Base-by-base conservation (phyloP, 1,284 basidiomycete genomes). In the Ustilago tritici region DNA sequence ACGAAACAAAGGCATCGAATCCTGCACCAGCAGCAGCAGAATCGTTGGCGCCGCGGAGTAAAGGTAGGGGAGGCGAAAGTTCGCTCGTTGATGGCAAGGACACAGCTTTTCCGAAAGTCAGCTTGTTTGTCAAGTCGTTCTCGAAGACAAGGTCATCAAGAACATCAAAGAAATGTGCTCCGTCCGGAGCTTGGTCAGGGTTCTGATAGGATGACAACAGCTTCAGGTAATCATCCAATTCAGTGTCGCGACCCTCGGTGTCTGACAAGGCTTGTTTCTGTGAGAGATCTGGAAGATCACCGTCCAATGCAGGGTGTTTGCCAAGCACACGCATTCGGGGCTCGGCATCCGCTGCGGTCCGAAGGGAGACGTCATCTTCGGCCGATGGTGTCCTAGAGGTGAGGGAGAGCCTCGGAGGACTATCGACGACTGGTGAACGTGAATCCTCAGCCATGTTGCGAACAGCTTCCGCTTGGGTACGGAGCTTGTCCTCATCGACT, bases 121-220 rank as follows among this genome's bases (percentile, higher is more conserved):
- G 55, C 55, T 65, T 67, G 41, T 55, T 62, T 4, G 62, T 31
- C 4, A 62, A 59, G 4, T 49, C 65, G 35, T 71, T 76, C 40
- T 76, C 69, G 32, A 68, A 71, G 12, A 71, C 74, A 15, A 68
- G 52, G 43, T 78, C 76, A n/a, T 74, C 70, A 17, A 78, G 65
- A 3, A 78, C 71, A 17, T 74, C 68, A 17, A 78, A 78, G 17
- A 70, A 74, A 52, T 70, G 56, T 1, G 61, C 61, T 3, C 70
- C 76, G 23, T 66, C 76, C 17, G 76, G 64, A 1, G 63, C 66
- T 31, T 78, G 66, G 46, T 70, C 66, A 12, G 76, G 71, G 40
- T 74, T 78, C 60, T 78, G 76, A 28, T 78, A 74, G 17, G 70
- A 74, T 2, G 76, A 70, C 14, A 78, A 61, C 34, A 78, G 56